Base-by-base conservation (phyloP, 1,284 basidiomycete genomes). In the Gomphus bonarii region DNA sequence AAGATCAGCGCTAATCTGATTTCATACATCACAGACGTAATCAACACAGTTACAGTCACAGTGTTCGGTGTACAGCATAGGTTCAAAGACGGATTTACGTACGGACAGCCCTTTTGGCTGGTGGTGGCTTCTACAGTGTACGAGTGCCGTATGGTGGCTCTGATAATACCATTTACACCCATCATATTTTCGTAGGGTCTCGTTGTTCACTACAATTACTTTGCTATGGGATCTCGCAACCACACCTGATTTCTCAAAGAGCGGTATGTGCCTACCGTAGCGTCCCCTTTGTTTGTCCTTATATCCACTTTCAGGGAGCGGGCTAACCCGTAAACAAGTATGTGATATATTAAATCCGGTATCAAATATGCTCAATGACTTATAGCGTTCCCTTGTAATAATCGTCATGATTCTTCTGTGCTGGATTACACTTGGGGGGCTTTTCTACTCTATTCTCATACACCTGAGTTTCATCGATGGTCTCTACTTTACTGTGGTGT, bases 91-190 rank as follows among this genome's bases (percentile, higher is more conserved):
- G 85, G 81, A 0, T 88, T 85, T 67, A 83, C 84, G 1, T 85
- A 82, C 59, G 78, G 82, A 1, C 78, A 86, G 64, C 76, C 88
- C 0, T 93, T 84, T 65, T 94, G 88, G 89, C 79, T 88, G 70
- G 88, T 84, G 0, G 72, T 90, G 8, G 89, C 86, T 62, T 86
- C 86, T 0, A 92, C 89, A 0, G 73, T 81, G 12, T 57, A 44
- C 46, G 55, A 25, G 16, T 50, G 14, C 30, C 20, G 22, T 44
- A 44, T 44, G 9, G 11, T 16, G 12, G 12, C 14, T 52, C 11
- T 9, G 44, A 11, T 44, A 22, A n/a, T 22, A 22, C n/a, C 42
- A 18, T 8, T 18, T 22, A 40, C 5, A 28, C 36, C 20, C 14
- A 31, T 25, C 20, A 46, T 55, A 22, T 43, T 28, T n/a, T 31